Percentiles rank a stretch among this genome's conserved stretches.
phyloP scores from a whole-genome alignment of 306 rosid genomes.

The Medicago ruthenica region DNA sequence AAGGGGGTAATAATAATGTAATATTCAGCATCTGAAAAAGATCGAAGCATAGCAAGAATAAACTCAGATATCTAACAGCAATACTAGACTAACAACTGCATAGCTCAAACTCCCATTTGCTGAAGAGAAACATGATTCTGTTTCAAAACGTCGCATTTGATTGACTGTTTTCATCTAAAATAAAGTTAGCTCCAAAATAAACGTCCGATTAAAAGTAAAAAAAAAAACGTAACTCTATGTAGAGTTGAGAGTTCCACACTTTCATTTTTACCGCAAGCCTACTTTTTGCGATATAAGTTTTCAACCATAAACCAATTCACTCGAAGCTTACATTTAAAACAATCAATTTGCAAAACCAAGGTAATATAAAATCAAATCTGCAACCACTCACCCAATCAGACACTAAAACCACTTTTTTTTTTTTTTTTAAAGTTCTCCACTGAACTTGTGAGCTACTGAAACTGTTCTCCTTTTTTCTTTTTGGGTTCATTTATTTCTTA shows the following conservation, averaged over 20 bases:
- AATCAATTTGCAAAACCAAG: background rate
- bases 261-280: background rate
- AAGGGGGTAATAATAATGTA: background rate
- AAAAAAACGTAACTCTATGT: background rate
- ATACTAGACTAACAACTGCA: background rate
- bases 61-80: conserved; percentile 26
- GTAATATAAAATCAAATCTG: background rate
- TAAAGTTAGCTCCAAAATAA: background rate
- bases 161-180: background rate
- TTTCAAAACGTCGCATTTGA: background rate
- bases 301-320: background rate
- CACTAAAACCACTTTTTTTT: background rate
- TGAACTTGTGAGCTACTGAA: background rate
- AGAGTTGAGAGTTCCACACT: background rate
- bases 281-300: background rate
- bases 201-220: background rate
- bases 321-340: background rate
- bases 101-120: conserved; percentile 6
- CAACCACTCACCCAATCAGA: background rate
- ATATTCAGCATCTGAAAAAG: conserved; percentile 13
- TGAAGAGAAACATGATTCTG: background rate
- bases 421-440: background rate
- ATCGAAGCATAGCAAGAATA: conserved; percentile 12
- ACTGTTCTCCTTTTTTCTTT: background rate
- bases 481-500: background rate